Percentiles rank a stretch among this genome's conserved stretches.
These are phyloP conservation scores for Mortierella sp. DNA, from an alignment of 371 early-diverging fungal genomes.

Conservation along the genomic window DNA sequence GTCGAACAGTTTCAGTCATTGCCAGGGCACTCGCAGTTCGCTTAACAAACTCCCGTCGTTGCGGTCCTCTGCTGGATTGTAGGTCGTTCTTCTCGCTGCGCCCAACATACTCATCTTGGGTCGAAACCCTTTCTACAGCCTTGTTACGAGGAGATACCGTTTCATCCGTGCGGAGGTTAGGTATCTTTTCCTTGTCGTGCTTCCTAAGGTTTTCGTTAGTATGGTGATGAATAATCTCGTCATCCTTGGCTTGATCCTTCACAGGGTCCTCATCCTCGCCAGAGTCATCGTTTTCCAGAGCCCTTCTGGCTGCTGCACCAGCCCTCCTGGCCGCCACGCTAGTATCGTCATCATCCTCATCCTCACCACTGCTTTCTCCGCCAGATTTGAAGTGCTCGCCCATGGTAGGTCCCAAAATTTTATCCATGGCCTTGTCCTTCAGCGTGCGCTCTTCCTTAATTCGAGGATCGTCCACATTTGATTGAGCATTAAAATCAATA, in stretches of 20 bases:
- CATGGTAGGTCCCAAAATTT: slow-evolving; percentile 46
- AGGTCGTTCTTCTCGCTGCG: neutral
- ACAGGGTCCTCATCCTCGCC: slow-evolving; percentile 25
- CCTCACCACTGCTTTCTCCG: slow-evolving; percentile 45
- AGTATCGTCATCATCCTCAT: slow-evolving; percentile 33
- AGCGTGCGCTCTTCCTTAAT: slow-evolving; percentile 53
- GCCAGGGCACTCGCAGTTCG: slow-evolving; percentile 53
- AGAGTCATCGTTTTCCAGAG: slow-evolving; percentile 23
- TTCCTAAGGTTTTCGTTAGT: neutral
- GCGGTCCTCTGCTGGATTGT: neutral
- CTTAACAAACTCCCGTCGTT: slow-evolving; percentile 22
- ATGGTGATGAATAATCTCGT: slow-evolving; percentile 14
- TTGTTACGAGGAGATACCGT: slow-evolving; percentile 20
- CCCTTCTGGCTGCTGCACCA: slow-evolving; percentile 18
- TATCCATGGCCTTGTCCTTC: slow-evolving; percentile 63
- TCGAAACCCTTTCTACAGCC: slow-evolving; percentile 1
- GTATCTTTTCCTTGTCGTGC: neutral
- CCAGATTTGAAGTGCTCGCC: slow-evolving; percentile 39
- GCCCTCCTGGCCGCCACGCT: slow-evolving; percentile 16
- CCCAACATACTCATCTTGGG: neutral
- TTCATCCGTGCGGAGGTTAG: slow-evolving; percentile 27
- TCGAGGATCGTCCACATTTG: slow-evolving; percentile 54
- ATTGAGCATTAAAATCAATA: slow-evolving; percentile 62
- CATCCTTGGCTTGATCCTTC: slow-evolving; percentile 9
- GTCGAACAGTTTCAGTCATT: slow-evolving; percentile 23